These are phyloP conservation scores for Brachypodium distachyon DNA, from an alignment of 202 grass and related monocot species.

Conservation along the genomic window DNA sequence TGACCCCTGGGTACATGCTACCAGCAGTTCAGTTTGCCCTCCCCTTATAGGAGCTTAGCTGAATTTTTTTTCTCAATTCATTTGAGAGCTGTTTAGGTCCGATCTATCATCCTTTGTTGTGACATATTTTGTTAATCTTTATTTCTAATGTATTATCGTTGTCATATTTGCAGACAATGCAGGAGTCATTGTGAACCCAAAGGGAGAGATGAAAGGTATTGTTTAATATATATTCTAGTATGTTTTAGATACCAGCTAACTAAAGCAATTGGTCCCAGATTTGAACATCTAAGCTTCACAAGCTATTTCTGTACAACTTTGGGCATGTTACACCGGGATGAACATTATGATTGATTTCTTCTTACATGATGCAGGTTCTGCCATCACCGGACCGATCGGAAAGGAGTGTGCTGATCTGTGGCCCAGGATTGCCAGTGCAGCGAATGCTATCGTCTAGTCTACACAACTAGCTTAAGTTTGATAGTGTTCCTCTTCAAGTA, in stretches of 20 bases:
- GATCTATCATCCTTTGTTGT: neutral
- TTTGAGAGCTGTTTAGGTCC: neutral
- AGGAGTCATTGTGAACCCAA: constrained; percentile 86
- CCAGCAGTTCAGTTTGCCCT: neutral
- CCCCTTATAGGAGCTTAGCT: neutral
- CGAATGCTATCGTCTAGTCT: constrained; percentile 70
- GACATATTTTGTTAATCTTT: neutral
- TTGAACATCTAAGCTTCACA: neutral
- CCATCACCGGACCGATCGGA: constrained; percentile 88
- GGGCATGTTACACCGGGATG: neutral
- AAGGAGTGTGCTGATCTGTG: constrained; percentile 93
- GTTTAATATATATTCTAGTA: neutral
- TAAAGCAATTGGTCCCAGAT: neutral
- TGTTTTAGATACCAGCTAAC: neutral
- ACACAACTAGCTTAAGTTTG: neutral
- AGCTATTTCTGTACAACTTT: neutral
- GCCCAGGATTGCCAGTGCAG: constrained; percentile 90
- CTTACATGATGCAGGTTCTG: constrained; percentile 44
- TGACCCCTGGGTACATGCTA: constrained; percentile 31
- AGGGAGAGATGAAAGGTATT: constrained; percentile 89
- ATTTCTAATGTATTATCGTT: neutral
- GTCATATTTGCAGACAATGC: constrained; percentile 54
- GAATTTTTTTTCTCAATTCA: neutral
- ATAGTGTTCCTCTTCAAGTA: neutral
- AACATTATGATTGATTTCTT: neutral